phyloP scores from a whole-genome alignment of 2,329 filamentous ascomycete species.

The Simplicillium aogashimaense region DNA sequence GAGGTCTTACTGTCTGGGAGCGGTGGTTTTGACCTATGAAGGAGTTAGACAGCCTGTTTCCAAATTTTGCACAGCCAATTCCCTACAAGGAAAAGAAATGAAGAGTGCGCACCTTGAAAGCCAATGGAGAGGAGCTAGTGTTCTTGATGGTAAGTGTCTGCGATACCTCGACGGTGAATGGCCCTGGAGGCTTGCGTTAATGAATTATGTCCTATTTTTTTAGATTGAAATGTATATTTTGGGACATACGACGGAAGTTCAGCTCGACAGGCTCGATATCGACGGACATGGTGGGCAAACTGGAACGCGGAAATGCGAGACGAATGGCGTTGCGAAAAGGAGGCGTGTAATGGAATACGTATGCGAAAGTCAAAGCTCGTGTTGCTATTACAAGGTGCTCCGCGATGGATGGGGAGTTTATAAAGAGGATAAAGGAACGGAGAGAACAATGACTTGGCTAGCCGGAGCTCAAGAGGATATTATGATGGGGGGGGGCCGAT shows the following conservation, averaged over 20 bases:
- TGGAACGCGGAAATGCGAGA: too few relatives aligned
- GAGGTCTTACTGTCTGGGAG: constrained; percentile 82
- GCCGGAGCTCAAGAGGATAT: too few relatives aligned
- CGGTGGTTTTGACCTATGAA: constrained; percentile 92
- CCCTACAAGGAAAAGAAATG: background rate
- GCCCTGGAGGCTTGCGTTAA: constrained; percentile 34
- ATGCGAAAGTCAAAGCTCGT: too few relatives aligned
- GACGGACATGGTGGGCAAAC: constrained; percentile 65
- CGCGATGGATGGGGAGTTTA: too few relatives aligned
- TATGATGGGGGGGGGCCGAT: too few relatives aligned
- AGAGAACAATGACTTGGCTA: too few relatives aligned
- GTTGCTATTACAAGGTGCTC: too few relatives aligned
- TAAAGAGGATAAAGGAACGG: too few relatives aligned
- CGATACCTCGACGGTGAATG: constrained; percentile 56
- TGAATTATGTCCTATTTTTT: constrained; percentile 3
- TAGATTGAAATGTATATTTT: constrained; percentile 1
- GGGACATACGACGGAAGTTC: constrained; percentile 75
- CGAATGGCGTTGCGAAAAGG: background rate
- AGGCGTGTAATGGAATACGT: background rate
- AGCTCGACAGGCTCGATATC: constrained; percentile 88
- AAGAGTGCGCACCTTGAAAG: constrained; percentile 52
- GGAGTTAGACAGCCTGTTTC: constrained; percentile 17
- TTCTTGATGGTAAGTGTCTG: constrained; percentile 58
- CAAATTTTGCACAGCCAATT: constrained; percentile 1
- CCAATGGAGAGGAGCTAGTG: constrained; percentile 50